phyloP scores from a whole-genome alignment of 345 rosid species.

The Pistacia vera region DNA sequence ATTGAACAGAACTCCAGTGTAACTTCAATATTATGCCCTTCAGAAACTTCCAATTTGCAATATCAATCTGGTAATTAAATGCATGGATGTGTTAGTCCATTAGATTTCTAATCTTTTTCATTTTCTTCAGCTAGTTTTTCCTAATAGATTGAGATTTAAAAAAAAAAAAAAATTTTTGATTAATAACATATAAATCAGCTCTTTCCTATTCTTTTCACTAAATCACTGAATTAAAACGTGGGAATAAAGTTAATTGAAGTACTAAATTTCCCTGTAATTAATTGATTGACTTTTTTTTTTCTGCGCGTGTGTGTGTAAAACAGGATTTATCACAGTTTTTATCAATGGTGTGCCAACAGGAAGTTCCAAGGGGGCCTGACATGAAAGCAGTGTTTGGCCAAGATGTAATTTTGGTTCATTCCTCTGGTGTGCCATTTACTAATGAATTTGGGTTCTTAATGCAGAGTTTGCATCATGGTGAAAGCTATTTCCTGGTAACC shows the following conservation, averaged over 20 bases:
- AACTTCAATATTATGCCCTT: conserved; percentile 54
- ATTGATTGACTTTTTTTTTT: not conserved
- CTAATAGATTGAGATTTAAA: not conserved
- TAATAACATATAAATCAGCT: no score
- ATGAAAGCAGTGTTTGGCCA: conserved; percentile 75
- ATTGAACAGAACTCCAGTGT: conserved; percentile 48
- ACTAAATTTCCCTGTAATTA: not conserved
- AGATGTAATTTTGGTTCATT: conserved; percentile 69
- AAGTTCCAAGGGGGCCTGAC: conserved; percentile 80
- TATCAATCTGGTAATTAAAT: conserved; percentile 65
- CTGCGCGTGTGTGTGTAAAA: not conserved
- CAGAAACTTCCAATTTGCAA: conserved; percentile 67
- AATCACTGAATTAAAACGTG: not conserved
- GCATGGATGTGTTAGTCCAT: conserved; percentile 28
- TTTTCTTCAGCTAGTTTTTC: not conserved
- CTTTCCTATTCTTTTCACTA: not conserved
- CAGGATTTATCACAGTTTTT: conserved; percentile 76
- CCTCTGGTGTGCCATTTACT: conserved; percentile 68
- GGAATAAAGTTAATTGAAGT: not conserved
- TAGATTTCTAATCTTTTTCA: conserved; percentile 6
- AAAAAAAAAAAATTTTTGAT: no score
- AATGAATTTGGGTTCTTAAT: conserved; percentile 76
- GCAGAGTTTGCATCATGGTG: conserved; percentile 86
- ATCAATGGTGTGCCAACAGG: conserved; percentile 88
- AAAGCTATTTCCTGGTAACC: conserved; percentile 94